These are phyloP conservation scores for Senecio squalidus DNA, from an alignment of 140 eudicot species.

Conservation along the genomic window DNA sequence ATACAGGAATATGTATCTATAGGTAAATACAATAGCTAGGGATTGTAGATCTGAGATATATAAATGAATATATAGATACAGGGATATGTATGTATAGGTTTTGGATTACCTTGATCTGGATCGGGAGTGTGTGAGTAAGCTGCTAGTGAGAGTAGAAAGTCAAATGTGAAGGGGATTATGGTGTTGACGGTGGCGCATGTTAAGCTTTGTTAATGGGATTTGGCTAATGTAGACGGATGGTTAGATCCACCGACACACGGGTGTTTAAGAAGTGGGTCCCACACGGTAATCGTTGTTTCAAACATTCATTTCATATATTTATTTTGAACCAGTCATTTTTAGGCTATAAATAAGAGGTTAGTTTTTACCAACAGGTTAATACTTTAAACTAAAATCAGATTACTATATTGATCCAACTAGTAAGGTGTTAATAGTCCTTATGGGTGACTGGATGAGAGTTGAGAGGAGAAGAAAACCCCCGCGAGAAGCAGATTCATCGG, in stretches of 20 bases:
- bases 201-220: too few species aligned
- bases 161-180: neutral
- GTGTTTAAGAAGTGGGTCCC: neutral
- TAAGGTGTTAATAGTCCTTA: too few species aligned
- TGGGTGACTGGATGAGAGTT: too few species aligned
- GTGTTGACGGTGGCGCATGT: neutral
- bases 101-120: conserved; percentile 17
- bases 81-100: conserved; percentile 15
- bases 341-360: too few species aligned
- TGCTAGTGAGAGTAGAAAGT: neutral
- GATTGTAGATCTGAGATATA: conserved; percentile 27
- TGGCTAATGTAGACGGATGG: neutral
- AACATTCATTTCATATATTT: neutral
- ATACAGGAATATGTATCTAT: neutral
- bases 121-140: neutral
- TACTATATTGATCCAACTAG: too few species aligned
- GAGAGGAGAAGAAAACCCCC: too few species aligned
- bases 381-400: too few species aligned
- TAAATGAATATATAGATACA: conserved; percentile 9
- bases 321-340: neutral
- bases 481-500: too few species aligned
- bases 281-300: neutral
- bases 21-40: conserved; percentile 4
- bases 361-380: too few species aligned
- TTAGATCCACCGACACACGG: conserved; percentile 13